These are phyloP conservation scores for Corylus heterophylla DNA, from an alignment of 306 rosid genomes.

Conservation along the genomic window DNA sequence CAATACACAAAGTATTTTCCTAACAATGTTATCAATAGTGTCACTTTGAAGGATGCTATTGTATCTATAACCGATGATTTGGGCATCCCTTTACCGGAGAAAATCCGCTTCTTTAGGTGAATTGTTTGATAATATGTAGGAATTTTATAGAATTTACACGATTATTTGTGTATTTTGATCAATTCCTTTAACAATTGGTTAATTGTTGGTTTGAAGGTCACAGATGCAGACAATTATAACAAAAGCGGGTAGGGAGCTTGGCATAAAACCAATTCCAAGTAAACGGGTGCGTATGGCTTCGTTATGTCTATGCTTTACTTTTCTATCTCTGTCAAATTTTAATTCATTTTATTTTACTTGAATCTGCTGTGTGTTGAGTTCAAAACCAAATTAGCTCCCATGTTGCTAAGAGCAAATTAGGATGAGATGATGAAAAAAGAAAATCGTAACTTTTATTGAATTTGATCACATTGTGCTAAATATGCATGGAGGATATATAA, in stretches of 20 bases:
- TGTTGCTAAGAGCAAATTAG: background rate
- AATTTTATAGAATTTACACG: background rate
- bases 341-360: background rate
- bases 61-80: constrained; percentile 52
- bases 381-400: background rate
- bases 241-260: constrained; percentile 89
- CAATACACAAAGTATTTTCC: constrained; percentile 92
- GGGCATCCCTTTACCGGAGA: constrained; percentile 70
- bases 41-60: constrained; percentile 83
- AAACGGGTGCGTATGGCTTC: constrained; percentile 68
- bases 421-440: background rate
- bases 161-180: background rate
- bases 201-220: constrained; percentile 60
- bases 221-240: constrained; percentile 98
- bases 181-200: background rate
- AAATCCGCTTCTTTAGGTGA: constrained; percentile 90
- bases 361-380: background rate
- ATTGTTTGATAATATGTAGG: background rate
- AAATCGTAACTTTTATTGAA: background rate
- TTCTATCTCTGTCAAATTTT: background rate
- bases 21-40: constrained; percentile 83
- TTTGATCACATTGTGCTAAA: background rate
- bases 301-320: background rate
- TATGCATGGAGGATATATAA: background rate
- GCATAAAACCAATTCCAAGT: constrained; percentile 77